A percentile compares a stretch with the other conserved stretches of the same genome.
Conservation (phyloP, 1,139 yeast species). For the Entelexis sorbosivorans region DNA sequence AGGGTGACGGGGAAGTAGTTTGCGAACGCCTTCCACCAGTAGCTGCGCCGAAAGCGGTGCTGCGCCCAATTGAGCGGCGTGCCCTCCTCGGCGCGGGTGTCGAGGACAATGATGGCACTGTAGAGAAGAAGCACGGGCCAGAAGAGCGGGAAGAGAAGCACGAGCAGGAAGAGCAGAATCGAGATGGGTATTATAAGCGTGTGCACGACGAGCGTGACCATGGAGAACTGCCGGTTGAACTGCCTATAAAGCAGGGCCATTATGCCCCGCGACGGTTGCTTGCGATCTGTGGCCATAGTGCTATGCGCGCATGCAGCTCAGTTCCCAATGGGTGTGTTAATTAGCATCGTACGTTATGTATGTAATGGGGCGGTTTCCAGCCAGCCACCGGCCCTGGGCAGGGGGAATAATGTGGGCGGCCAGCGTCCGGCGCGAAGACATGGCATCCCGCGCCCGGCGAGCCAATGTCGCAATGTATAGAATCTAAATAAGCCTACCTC, state of each 20-base stretch:
- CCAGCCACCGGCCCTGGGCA: neutral
- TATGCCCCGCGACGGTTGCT: neutral
- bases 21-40: slow-evolving; percentile 65
- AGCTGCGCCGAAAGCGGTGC: slow-evolving; percentile 44
- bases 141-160: slow-evolving; percentile 39
- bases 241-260: neutral
- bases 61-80: slow-evolving; percentile 49
- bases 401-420: too few species aligned
- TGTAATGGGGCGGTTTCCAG: neutral
- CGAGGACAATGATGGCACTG: slow-evolving; percentile 41
- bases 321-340: neutral
- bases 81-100: slow-evolving; percentile 67
- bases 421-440: too few species aligned
- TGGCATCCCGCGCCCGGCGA: too few species aligned
- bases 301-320: neutral
- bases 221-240: slow-evolving; percentile 39
- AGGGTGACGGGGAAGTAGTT: slow-evolving; percentile 69
- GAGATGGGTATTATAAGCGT: slow-evolving; percentile 59
- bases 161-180: slow-evolving; percentile 39
- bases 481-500: too few species aligned
- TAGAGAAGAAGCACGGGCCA: slow-evolving; percentile 53
- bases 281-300: neutral
- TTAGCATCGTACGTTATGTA: neutral
- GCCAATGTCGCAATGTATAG: too few species aligned
- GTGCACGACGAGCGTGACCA: slow-evolving; percentile 66